phyloP scores from a whole-genome alignment of 352 stramenopile genomes.

The Globisporangium alternatum region DNA sequence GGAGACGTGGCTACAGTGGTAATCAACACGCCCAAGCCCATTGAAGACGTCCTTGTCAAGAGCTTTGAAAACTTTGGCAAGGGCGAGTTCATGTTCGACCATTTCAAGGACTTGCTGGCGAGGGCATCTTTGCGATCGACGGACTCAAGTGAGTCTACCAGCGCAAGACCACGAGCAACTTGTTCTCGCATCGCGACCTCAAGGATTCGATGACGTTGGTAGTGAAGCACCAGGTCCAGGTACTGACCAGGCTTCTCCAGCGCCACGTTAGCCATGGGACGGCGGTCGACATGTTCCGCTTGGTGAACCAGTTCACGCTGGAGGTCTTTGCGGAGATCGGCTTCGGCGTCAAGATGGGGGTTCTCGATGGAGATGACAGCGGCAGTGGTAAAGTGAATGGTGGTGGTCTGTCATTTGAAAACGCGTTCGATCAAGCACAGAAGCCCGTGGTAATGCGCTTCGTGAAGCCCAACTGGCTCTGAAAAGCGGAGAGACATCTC shows the following conservation, averaged over 20 bases:
- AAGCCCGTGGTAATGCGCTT: neutral
- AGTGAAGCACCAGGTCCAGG: neutral
- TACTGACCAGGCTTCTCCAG: neutral
- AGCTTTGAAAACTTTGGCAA: conserved; percentile 34
- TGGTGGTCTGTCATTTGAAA: neutral
- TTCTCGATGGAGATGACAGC: neutral
- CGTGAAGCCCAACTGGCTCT: neutral
- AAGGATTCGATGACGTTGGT: conserved; percentile 30
- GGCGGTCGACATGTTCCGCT: conserved; percentile 17
- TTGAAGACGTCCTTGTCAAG: conserved; percentile 39
- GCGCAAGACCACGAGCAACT: conserved; percentile 45
- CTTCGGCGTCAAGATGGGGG: conserved; percentile 4
- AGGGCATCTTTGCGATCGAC: conserved; percentile 41
- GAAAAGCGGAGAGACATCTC: neutral
- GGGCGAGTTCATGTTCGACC: conserved; percentile 23
- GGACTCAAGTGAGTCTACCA: conserved; percentile 38
- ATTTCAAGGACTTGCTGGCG: conserved; percentile 30
- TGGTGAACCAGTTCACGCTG: conserved; percentile 28
- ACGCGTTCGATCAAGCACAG: neutral
- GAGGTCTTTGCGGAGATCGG: conserved; percentile 14
- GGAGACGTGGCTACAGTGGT: conserved; percentile 23
- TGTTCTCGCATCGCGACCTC: conserved; percentile 41
- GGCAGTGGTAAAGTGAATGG: neutral
- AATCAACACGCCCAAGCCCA: conserved; percentile 21
- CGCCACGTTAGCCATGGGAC: neutral